Base-by-base conservation (phyloP, 768 basidiomycete genomes). In the Leucosporidium scottii region DNA sequence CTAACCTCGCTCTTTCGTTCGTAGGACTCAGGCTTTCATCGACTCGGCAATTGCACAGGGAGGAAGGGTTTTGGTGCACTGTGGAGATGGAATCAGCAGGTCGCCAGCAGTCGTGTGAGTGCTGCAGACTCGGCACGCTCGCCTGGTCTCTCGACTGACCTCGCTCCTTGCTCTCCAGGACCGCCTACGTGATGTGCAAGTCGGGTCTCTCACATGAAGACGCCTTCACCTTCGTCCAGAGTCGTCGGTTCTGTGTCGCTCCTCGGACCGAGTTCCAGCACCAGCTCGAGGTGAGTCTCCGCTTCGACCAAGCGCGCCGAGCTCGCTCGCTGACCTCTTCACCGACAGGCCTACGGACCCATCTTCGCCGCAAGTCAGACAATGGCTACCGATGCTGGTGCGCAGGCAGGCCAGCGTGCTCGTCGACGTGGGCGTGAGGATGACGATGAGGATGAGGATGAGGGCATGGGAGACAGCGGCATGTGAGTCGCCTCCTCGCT, bases 221-320 rank as follows among this genome's bases (percentile, higher is more conserved):
- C 59, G 75, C 75, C n/a, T 76, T 76, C 53, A 39, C 55, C 4
- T 72, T 75, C 31, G 75, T 76, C 15, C 75, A 76, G 58, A 49
- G 65, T 2, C 83, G 91, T 57, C 84, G 92, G 55, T 96, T 94
- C 74, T 96, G 92, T 78, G 93, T 93, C 70, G 90, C 90, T 1
- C 93, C 91, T 17, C 92, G 94, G 74, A 86, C 87, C 20, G 92
- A 91, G 4, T 96, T 96, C 79, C 77, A 93, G 74, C 90, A 89
- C 15, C 92, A 94, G 77, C 87, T 94, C 76, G 93, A 94, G 84
- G 68, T 65, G 30, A n/a, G 56, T 27, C 1, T 15, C 17, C 17
- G 9, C 44, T 0, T 10, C 25, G 8, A 90, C 65, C 31, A 80
- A 50, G 44, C 31, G 31, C 18, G 59, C 48, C 20, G 47, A 20